Conservation (phyloP, 1,284 basidiomycete genomes). For the Psilocybe mexicana region DNA sequence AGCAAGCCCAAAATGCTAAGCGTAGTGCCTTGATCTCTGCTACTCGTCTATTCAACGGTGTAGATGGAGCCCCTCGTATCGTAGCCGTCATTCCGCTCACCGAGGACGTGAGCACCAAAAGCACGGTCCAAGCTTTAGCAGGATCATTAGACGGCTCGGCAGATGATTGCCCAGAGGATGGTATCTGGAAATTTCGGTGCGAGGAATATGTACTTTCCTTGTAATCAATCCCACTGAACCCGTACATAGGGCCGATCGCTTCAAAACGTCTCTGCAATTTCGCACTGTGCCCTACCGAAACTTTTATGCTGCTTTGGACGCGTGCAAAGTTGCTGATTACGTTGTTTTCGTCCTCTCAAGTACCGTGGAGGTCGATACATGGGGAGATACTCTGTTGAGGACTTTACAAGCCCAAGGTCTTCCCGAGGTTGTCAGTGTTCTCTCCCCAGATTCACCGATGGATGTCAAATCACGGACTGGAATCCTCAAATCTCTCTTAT, state of each 20-base stretch:
- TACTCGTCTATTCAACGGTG: conserved; percentile 73
- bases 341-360: conserved; percentile 85
- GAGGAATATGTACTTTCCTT: conserved; percentile 25
- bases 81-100: conserved; percentile 80
- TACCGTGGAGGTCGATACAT: conserved; percentile 77
- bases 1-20: conserved; percentile 75
- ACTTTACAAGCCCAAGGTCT: conserved; percentile 83
- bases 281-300: conserved; percentile 71
- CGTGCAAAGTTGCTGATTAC: conserved; percentile 90
- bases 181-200: conserved; percentile 69
- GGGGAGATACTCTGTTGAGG: conserved; percentile 91
- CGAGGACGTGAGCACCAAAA: conserved; percentile 59
- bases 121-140: conserved; percentile 62
- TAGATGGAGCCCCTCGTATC: conserved; percentile 79
- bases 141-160: conserved; percentile 61
- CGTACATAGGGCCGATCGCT: conserved; percentile 69
- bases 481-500: conserved; percentile 83
- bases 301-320: conserved; percentile 83
- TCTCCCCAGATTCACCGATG: conserved; percentile 45
- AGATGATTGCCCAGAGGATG: conserved; percentile 51
- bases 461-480: conserved; percentile 65
- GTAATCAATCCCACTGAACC: neutral
- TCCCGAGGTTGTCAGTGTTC: conserved; percentile 68
- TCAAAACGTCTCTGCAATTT: conserved; percentile 89
- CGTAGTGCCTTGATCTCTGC: conserved; percentile 68